Conservation (phyloP, 2,329 filamentous ascomycete genomes). For the Periconia digitata region DNA sequence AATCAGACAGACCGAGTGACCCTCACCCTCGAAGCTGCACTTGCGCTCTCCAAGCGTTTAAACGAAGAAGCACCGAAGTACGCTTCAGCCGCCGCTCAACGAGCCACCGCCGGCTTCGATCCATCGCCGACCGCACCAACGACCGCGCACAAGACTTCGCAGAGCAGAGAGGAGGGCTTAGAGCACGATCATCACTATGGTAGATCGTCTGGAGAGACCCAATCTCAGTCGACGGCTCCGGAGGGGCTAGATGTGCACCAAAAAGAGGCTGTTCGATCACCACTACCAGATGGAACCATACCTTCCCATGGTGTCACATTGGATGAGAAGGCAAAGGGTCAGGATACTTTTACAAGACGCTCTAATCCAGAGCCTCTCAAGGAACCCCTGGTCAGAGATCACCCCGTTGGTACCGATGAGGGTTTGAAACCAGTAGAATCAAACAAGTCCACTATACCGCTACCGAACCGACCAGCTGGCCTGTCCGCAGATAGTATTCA, state of each 20-base stretch:
- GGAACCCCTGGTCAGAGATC: conserved; percentile 34
- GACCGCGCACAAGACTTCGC: conserved; percentile 16
- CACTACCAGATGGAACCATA: conserved; percentile 56
- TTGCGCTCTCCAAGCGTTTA: conserved; percentile 60
- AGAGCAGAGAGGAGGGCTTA: conserved; percentile 41
- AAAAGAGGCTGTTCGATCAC: conserved; percentile 45
- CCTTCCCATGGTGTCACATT: conserved; percentile 40
- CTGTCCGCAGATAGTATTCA: conserved; percentile 43
- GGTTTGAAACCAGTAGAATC: conserved; percentile 44
- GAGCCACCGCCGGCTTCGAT: conserved; percentile 16
- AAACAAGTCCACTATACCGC: conserved; percentile 45
- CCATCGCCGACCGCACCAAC: conserved; percentile 37
- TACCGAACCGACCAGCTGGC: conserved; percentile 29
- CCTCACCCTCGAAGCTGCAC: conserved; percentile 62
- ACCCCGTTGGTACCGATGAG: conserved; percentile 19
- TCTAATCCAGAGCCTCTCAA: conserved; percentile 40
- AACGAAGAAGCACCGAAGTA: conserved; percentile 51
- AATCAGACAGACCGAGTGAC: conserved; percentile 63
- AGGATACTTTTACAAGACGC: conserved; percentile 37
- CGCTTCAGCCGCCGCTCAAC: conserved; percentile 24
- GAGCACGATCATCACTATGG: conserved; percentile 56
- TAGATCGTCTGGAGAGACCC: conserved; percentile 45
- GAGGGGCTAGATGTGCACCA: conserved; percentile 50
- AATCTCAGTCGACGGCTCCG: conserved; percentile 38
- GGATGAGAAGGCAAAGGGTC: conserved; percentile 29